Conservation (phyloP, 2,329 filamentous ascomycete genomes). For the Teratosphaeria viscida region DNA sequence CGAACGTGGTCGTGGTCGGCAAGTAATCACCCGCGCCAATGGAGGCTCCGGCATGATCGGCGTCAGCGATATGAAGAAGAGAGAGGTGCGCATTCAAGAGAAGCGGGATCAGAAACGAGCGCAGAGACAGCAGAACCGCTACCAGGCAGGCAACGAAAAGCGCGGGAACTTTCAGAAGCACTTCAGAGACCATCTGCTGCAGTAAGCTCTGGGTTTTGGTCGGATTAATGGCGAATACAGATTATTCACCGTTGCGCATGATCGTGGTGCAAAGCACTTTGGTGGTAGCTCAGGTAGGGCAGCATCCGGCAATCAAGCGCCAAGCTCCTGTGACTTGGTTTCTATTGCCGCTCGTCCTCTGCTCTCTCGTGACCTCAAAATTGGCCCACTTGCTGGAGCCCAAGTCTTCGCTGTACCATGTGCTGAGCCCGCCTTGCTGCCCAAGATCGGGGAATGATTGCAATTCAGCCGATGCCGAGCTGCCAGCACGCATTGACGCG, state of each 20-base stretch:
- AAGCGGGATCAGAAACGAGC: slow-evolving; percentile 58
- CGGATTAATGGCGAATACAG: background rate
- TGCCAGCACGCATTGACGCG: background rate
- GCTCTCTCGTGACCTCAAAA: background rate
- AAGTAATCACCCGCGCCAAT: slow-evolving; percentile 53
- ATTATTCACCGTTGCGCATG: background rate
- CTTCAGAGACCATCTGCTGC: slow-evolving; percentile 46
- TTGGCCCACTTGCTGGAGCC: background rate
- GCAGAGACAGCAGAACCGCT: slow-evolving; percentile 40
- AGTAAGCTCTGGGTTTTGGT: slow-evolving; percentile 18
- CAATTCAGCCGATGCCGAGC: background rate
- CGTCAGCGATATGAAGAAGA: slow-evolving; percentile 65
- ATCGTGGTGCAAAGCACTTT: background rate
- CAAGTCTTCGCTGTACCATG: background rate
- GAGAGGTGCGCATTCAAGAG: slow-evolving; percentile 54
- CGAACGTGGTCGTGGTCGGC: slow-evolving; percentile 24
- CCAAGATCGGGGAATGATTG: background rate
- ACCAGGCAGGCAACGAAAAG: slow-evolving; percentile 62
- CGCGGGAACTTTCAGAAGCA: slow-evolving; percentile 68
- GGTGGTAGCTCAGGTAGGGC: background rate
- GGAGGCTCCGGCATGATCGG: slow-evolving; percentile 68
- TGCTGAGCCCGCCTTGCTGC: background rate
- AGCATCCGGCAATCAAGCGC: background rate
- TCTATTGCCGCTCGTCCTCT: background rate
- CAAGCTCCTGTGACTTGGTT: background rate